A percentile compares a stretch with the other conserved stretches of the same genome.
Evolutionary conservation across 116 monocot species (phyloP).

Genomic region (Phalaenopsis hybrid): DNA sequence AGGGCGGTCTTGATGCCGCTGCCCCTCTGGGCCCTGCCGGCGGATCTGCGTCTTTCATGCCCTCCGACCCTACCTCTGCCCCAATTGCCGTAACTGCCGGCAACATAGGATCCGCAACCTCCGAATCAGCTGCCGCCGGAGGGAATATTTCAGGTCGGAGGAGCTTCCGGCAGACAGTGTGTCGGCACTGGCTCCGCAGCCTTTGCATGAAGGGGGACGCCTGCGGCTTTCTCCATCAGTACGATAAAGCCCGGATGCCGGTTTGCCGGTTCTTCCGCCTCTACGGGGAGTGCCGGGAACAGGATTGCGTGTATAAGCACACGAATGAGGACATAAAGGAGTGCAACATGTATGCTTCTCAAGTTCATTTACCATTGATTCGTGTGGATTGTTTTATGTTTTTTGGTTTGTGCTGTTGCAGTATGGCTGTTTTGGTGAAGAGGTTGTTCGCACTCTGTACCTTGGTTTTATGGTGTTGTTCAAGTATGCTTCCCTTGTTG

Average conservation of each 20-base stretch:
- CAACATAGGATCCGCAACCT: slow-evolving; percentile 5
- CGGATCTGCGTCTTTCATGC: background rate
- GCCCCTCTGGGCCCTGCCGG: slow-evolving; percentile 17
- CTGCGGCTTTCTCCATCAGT: slow-evolving; percentile 95
- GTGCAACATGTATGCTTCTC: slow-evolving; percentile 76
- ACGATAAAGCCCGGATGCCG: slow-evolving; percentile 94
- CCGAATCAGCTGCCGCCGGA: slow-evolving; percentile 7
- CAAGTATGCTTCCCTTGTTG: background rate
- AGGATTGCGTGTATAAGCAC: slow-evolving; percentile 97
- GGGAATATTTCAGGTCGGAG: slow-evolving; percentile 25
- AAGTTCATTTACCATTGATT: slow-evolving; percentile 2
- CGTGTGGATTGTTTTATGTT: background rate
- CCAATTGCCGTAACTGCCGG: background rate
- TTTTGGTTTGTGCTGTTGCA: background rate
- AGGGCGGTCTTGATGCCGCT: slow-evolving; percentile 72
- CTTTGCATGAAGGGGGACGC: slow-evolving; percentile 96
- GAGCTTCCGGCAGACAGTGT: slow-evolving; percentile 91
- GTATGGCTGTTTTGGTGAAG: background rate
- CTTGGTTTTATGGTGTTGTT: background rate
- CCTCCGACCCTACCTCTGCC: slow-evolving; percentile 19
- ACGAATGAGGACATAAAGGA: slow-evolving; percentile 96
- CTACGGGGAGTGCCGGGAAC: slow-evolving; percentile 94
- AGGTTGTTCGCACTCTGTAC: background rate
- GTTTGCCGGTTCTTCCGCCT: slow-evolving; percentile 85
- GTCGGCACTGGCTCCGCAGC: slow-evolving; percentile 93